A percentile compares a stretch with the other conserved stretches of the same genome.
Evolutionary conservation across 495 filamentous ascomycete species (phyloP).

Genomic region (Chaetomium fimeti): DNA sequence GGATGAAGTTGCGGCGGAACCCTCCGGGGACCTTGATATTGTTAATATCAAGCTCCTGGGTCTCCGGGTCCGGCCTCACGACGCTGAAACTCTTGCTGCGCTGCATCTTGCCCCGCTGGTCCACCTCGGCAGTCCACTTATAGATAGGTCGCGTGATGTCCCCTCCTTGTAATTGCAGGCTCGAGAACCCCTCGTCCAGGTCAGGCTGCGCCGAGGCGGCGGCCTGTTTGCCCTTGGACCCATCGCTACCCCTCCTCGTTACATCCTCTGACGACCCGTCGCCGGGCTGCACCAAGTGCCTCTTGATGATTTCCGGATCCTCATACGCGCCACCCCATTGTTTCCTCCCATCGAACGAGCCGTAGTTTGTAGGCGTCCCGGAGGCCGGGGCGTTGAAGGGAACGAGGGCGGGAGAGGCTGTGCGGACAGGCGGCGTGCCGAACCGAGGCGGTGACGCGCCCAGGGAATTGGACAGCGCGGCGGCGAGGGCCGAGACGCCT

Average conservation of each 20-base stretch:
- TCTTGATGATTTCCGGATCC: conserved; percentile 75
- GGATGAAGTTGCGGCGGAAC: conserved; percentile 83
- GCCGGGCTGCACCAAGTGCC: conserved; percentile 73
- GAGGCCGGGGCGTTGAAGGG: conserved; percentile 47
- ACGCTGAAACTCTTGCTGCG: conserved; percentile 85
- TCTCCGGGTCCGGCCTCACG: conserved; percentile 70
- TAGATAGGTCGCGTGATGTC: conserved; percentile 94
- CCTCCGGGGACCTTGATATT: conserved; percentile 89
- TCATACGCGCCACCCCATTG: conserved; percentile 60
- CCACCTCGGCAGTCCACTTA: conserved; percentile 83
- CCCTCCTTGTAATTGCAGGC: conserved; percentile 84
- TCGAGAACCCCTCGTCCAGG: conserved; percentile 76
- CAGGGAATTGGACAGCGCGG: conserved; percentile 65
- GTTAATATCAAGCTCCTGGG: conserved; percentile 75
- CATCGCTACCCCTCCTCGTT: conserved; percentile 38
- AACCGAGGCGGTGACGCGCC: conserved; percentile 60
- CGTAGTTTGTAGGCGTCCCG: conserved; percentile 65
- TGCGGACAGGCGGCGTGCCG: conserved; percentile 55
- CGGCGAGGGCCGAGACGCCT: conserved; percentile 73
- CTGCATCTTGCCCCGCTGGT: conserved; percentile 56
- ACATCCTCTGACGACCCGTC: conserved; percentile 46
- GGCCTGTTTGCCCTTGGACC: conserved; percentile 51
- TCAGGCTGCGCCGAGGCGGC: conserved; percentile 40
- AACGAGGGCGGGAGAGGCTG: conserved; percentile 38
- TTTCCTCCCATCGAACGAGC: conserved; percentile 68